Percentiles rank a stretch among this genome's conserved stretches.
Conservation (phyloP, 345 rosid species). For the Kandelia obovata region DNA sequence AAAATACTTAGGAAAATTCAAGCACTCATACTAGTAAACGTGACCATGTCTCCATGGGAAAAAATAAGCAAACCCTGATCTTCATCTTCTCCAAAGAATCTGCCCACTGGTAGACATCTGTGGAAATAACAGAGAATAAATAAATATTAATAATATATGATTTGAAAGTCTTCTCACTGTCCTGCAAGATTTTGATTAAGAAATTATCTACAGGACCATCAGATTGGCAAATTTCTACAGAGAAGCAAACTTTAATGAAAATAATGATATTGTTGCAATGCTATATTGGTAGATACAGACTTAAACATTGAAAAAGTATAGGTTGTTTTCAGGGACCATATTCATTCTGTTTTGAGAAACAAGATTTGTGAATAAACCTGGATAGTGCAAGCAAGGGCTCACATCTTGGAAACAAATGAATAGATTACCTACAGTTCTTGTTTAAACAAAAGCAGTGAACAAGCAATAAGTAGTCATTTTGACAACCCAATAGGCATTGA, state of each 20-base stretch:
- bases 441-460: background rate
- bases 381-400: too few species aligned
- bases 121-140: slow-evolving; percentile 18
- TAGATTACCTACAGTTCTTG: background rate
- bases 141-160: background rate
- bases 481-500: background rate
- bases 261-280: too few species aligned
- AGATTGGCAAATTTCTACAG: too few species aligned
- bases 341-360: background rate
- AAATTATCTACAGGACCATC: too few species aligned
- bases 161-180: slow-evolving; percentile 12
- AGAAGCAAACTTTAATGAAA: too few species aligned
- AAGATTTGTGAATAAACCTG: too few species aligned
- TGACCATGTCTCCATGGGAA: slow-evolving; percentile 71
- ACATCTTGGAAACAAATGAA: too few species aligned
- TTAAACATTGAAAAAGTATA: background rate
- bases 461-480: background rate
- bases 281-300: background rate
- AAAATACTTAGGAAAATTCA: background rate
- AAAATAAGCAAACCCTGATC: slow-evolving; percentile 81
- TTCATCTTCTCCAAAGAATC: slow-evolving; percentile 67
- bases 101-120: slow-evolving; percentile 91
- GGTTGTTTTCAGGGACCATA: background rate
- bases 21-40: slow-evolving; percentile 55
- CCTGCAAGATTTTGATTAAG: background rate